Percentiles rank a stretch among this genome's conserved stretches.
Conservation (phyloP, 495 filamentous ascomycete species). For the Aspergillus diversus region DNA sequence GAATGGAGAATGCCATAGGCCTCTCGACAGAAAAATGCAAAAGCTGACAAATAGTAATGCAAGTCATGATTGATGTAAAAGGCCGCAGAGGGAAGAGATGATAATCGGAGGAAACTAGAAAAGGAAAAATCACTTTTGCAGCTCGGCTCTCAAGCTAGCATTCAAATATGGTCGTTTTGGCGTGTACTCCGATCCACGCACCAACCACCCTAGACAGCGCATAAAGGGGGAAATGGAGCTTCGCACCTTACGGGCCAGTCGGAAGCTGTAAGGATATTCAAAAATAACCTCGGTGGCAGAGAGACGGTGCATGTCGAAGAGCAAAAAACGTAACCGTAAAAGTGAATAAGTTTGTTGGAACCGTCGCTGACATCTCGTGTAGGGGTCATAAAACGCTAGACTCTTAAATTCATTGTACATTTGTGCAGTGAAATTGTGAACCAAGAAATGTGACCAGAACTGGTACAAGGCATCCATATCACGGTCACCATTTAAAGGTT, state of each 20-base stretch:
- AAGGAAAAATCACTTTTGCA: slow-evolving; percentile 43
- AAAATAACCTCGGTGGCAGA: slow-evolving; percentile 51
- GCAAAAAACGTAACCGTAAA: slow-evolving; percentile 55
- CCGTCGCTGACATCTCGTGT: slow-evolving; percentile 53
- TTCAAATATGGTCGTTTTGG: slow-evolving; percentile 51
- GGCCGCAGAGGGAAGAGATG: slow-evolving; percentile 23
- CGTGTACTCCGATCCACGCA: slow-evolving; percentile 58
- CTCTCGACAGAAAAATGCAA: slow-evolving; percentile 30
- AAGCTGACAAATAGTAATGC: slow-evolving; percentile 32
- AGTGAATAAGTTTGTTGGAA: slow-evolving; percentile 58
- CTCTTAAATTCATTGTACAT: slow-evolving; percentile 82
- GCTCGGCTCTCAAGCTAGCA: slow-evolving; percentile 42
- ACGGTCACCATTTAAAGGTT: slow-evolving; percentile 41
- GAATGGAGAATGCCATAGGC: slow-evolving; percentile 23
- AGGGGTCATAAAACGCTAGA: slow-evolving; percentile 68
- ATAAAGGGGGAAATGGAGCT: slow-evolving; percentile 48
- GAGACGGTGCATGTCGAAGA: slow-evolving; percentile 48
- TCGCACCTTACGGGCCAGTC: slow-evolving; percentile 34
- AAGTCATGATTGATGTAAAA: slow-evolving; percentile 29
- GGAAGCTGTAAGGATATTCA: slow-evolving; percentile 56
- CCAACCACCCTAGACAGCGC: slow-evolving; percentile 56
- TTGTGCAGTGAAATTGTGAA: slow-evolving; percentile 71
- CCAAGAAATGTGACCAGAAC: slow-evolving; percentile 80
- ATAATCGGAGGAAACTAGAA: slow-evolving; percentile 23
- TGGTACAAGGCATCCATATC: slow-evolving; percentile 73